Evolutionary conservation across 805 yeast genomes (phyloP), one percentile per base, ranked within the genome.

Genomic region (Myxozyma melibiosi): DNA sequence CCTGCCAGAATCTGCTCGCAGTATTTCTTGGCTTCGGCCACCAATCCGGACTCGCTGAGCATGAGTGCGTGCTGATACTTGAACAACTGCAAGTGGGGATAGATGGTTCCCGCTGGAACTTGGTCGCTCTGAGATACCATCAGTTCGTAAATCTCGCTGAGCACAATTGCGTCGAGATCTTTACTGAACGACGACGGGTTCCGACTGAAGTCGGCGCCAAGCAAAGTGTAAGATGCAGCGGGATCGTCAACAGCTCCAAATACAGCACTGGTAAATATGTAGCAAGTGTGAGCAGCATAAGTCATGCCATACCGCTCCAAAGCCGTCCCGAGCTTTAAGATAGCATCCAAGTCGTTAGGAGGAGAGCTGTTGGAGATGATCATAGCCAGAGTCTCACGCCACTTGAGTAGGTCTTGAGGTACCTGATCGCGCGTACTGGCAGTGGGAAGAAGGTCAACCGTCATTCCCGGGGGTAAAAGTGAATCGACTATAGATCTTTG

Each of bases 61-160:
- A 78, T 73, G 45, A 79, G 78, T 0, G 94, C 94, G 66, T 88
- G 94, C 27, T 76, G 76, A 39, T 88, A 71, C 67, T 86, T 88
- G 62, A 80, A 75, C 0, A 82, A 76, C 14, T 86, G 67, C 64
- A 87, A 71, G 61, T 84, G 87, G 0, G 84, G 78, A 45, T 78
- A 76, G 13, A 53, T 16, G 4, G 35, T 58, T 34, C 57, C 27
- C 27, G 59, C 57, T 7, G n/a, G 14, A 2, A 65, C 65, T 39
- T 66, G 66, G 1, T 66, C 65, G 40, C 67, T 66, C 27, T 76
- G 66, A 1, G 76, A 70, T 1, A 76, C 68, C 6, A 76, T 68
- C 65, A 75, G 85, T 69, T 89, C 96, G 67, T 84, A 88, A 4
- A 87, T 70, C 68, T 89, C 96, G 4, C 86, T 82, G 67, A 86